Conservation (phyloP, 768 basidiomycete species). For the Auricularia cornea region DNA sequence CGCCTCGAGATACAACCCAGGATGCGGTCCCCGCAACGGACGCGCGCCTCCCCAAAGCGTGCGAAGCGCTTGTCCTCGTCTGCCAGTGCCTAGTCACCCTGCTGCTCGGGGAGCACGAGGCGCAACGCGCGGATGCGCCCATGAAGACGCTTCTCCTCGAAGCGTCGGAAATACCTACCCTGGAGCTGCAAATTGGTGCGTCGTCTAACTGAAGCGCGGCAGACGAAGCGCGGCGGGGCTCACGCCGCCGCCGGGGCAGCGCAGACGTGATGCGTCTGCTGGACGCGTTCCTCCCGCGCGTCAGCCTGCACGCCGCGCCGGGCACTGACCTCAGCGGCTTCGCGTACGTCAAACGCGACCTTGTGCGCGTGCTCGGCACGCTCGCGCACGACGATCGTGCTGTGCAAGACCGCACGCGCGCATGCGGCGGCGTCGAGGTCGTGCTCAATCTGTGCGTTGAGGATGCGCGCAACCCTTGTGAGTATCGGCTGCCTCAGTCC, state of each 20-base stretch:
- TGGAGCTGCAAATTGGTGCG: slow-evolving; percentile 54
- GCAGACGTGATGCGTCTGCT: slow-evolving; percentile 67
- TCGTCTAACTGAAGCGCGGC: background rate
- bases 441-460: slow-evolving; percentile 84
- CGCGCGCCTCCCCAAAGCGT: slow-evolving; percentile 61
- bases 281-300: slow-evolving; percentile 75
- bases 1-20: background rate
- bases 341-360: slow-evolving; percentile 76
- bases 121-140: slow-evolving; percentile 21
- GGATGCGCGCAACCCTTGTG: slow-evolving; percentile 90
- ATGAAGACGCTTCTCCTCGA: slow-evolving; percentile 35
- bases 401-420: slow-evolving; percentile 68
- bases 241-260: slow-evolving; percentile 1
- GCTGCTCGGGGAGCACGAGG: slow-evolving; percentile 45
- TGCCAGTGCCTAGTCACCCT: slow-evolving; percentile 67
- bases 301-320: slow-evolving; percentile 42
- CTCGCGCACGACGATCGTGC: slow-evolving; percentile 54
- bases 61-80: slow-evolving; percentile 67
- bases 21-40: slow-evolving; percentile 33
- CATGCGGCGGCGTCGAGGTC: slow-evolving; percentile 65
- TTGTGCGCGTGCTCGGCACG: slow-evolving; percentile 81
- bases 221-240: too few relatives aligned
- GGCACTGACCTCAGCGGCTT: slow-evolving; percentile 50
- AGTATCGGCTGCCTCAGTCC: slow-evolving; percentile 31
- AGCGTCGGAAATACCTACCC: slow-evolving; percentile 39